Base-by-base conservation (phyloP, 1,284 basidiomycete species). In the Puccinia hordei region DNA sequence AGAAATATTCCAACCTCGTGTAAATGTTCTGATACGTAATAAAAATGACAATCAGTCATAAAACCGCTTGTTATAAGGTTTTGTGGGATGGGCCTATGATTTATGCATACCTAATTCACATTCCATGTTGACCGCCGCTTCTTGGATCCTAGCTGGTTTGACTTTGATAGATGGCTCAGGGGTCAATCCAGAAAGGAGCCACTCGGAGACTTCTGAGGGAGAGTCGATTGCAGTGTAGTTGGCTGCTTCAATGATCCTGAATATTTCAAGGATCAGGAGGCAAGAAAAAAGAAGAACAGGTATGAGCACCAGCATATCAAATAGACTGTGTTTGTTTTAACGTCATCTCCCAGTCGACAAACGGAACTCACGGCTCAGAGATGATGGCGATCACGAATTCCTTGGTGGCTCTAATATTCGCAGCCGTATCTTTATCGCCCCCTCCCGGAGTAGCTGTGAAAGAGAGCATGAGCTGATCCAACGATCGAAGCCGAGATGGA, bases 371-470 rank as follows among this genome's bases (percentile, higher is more conserved):
- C 69, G 82, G 81, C 84, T 93, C 91, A 82, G 90, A 91, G 83
- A 93, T 90, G 82, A 93, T 90, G 83, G 90, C 91, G 63, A 92
- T 90, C 9, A 90, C 90, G 85, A 93, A 94, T 84, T 91, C 88
- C 82, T 90, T 90, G 6, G 89, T 91, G 0, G 86, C 85, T 66
- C 89, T 86, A 82, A 93, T 91, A 83, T 93, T 93, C 80, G 88
- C 87, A 71, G 89, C 87, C 0, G 90, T 91, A 84, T 93, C 91
- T 86, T 91, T 71, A 27, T 90, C 63, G 87, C 85, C 35, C 86
- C 86, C n/a, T 85, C 84, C 53, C 44, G 33, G 17, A 41, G 27
- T 46, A n/a, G 69, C 81, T 24, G 80, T 82, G 65, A 55, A 51
- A 27, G 82, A 82, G 22, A 82, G 63, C 59, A 76, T 77, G 73